phyloP scores from a whole-genome alignment of 768 basidiomycete genomes.

The Xerocomellus chrysenteron region DNA sequence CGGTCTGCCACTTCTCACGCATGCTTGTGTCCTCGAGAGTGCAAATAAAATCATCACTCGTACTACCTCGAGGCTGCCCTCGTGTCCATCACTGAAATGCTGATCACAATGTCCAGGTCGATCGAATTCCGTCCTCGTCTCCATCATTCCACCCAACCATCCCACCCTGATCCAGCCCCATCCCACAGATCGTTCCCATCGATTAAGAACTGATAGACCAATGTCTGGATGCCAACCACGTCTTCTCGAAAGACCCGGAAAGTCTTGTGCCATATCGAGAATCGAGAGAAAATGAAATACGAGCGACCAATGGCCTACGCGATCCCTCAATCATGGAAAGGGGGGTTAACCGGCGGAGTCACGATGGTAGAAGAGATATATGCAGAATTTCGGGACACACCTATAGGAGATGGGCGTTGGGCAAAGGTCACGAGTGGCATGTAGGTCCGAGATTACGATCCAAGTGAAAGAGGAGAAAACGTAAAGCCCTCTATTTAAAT shows the following conservation, averaged over 20 bases:
- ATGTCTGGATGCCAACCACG: background rate
- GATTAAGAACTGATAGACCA: conserved; percentile 5
- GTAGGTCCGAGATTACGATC: background rate
- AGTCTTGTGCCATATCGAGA: background rate
- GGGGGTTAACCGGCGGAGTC: too few relatives aligned
- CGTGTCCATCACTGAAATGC: conserved; percentile 9
- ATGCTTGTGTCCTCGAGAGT: background rate
- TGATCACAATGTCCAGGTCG: conserved; percentile 12
- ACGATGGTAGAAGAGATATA: too few relatives aligned
- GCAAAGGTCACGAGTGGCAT: too few relatives aligned
- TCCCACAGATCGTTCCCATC: conserved; percentile 6
- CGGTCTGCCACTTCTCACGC: conserved; percentile 22
- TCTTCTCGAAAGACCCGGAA: conserved; percentile 2
- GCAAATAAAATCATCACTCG: conserved; percentile 2
- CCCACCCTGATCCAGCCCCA: background rate
- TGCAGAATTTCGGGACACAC: background rate
- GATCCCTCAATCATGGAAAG: too few relatives aligned
- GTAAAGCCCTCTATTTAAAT: too few relatives aligned
- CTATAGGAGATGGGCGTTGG: background rate
- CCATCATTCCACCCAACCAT: background rate
- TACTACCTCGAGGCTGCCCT: conserved; percentile 25
- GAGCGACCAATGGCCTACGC: background rate
- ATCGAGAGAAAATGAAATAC: background rate
- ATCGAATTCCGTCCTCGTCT: background rate
- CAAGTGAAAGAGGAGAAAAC: too few relatives aligned